Percentiles rank a stretch among this genome's conserved stretches.
Conservation (phyloP, 768 basidiomycete species). For the Termitomyces sp. region DNA sequence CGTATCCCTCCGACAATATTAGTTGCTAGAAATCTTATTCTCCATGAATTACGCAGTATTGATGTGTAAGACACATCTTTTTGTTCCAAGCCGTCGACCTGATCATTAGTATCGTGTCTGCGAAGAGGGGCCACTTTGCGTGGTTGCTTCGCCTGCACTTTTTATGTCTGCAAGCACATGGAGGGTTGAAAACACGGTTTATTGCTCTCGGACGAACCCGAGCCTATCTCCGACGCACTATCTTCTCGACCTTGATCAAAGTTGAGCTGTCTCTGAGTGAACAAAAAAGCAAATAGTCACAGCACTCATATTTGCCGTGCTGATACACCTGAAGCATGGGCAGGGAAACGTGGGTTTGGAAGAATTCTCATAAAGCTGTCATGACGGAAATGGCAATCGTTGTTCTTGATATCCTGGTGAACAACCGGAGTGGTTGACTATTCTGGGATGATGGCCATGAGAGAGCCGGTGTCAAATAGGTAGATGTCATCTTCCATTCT, state of each 20-base stretch:
- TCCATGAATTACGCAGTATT: too few species aligned
- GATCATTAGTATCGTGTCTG: too few species aligned
- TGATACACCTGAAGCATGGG: background rate
- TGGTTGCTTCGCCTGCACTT: too few species aligned
- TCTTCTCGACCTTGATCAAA: background rate
- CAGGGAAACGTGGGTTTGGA: background rate
- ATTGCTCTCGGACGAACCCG: too few species aligned
- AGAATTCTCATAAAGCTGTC: background rate
- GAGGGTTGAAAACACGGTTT: too few species aligned
- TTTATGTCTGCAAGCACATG: too few species aligned
- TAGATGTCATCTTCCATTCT: constrained; percentile 1
- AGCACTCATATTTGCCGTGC: background rate
- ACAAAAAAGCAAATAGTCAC: background rate
- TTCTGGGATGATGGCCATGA: constrained; percentile 5
- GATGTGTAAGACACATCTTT: too few species aligned
- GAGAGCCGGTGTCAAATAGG: background rate
- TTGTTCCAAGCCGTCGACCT: too few species aligned
- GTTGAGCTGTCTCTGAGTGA: background rate
- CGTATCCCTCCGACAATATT: too few species aligned
- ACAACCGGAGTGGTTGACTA: background rate
- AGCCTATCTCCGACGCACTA: too few species aligned
- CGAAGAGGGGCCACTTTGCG: too few species aligned
- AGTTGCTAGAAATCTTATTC: too few species aligned
- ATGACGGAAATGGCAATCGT: constrained; percentile 1
- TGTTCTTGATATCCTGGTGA: background rate